Evolutionary conservation across 2,329 filamentous ascomycete species (phyloP), one percentile per base, ranked within the genome.

Genomic region (Nemania sp.): DNA sequence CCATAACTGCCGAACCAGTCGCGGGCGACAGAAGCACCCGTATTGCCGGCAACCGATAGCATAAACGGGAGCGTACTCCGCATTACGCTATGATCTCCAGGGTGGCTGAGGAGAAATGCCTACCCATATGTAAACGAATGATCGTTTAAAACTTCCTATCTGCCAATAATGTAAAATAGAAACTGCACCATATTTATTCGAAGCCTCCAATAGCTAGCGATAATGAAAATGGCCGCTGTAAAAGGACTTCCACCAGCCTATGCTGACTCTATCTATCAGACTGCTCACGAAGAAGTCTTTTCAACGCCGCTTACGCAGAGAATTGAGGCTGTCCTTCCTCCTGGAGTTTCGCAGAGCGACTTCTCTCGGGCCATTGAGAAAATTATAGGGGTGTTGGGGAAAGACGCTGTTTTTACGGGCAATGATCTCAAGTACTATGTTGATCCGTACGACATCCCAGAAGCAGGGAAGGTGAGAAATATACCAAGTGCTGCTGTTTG

Each of bases 391-490:
- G 69, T 76, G 1, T 73, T 84, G 3, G 81, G 82, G 1, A 69
- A 79, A 27, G 77, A 81, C 18, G 77, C 80, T 2, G 80, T 84
- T 1, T 79, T 82, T 60, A 74, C 75, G 5, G 78, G 78, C n/a
- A 75, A 79, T 26, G 77, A 72, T 0, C 67, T 84, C 38, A 78
- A 75, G 5, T 82, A 84, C 64, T 84, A 84, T 65, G 81, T 84
- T 51, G 82, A 84, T 62, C 82, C 82, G 1, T 84, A 84, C 62
- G 82, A 84, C 73, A 76, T 84, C 10, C 78, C 78, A 2, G 82
- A 83, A 66, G 76, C 76, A 2, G 78, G 79, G 5, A 76, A 77
- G 3, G 74, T 77, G 61, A 77, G 82, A 26, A 81, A 78, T 51
- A 77, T 83, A 52, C 81, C 82, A 2, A 81, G 81, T 55, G 82